A percentile compares a stretch with the other conserved stretches of the same genome.
Conservation (phyloP, 495 filamentous ascomycete species). For the Trichoderma gamsii region DNA sequence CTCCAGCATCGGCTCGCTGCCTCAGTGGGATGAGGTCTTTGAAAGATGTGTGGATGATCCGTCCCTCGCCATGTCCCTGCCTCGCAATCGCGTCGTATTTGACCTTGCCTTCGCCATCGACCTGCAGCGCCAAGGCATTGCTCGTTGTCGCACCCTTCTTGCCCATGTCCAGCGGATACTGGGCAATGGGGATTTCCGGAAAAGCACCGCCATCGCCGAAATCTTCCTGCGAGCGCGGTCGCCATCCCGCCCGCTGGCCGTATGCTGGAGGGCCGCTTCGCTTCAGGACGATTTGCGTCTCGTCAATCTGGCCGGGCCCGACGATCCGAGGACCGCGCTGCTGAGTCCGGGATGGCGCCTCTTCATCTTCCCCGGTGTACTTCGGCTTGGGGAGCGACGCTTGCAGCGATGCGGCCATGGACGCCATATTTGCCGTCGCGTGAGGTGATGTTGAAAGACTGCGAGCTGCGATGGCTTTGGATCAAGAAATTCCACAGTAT, state of each 20-base stretch:
- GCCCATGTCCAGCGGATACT: slow-evolving; percentile 95
- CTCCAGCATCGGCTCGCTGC: slow-evolving; percentile 88
- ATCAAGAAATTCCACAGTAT: slow-evolving; percentile 15
- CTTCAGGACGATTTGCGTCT: slow-evolving; percentile 81
- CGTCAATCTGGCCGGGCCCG: slow-evolving; percentile 67
- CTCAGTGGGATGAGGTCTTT: slow-evolving; percentile 93
- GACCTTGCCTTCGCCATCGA: slow-evolving; percentile 84
- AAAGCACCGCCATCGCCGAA: slow-evolving; percentile 96
- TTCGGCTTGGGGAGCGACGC: slow-evolving; percentile 83
- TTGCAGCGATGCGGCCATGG: slow-evolving; percentile 69
- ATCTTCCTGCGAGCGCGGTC: slow-evolving; percentile 78
- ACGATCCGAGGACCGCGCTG: slow-evolving; percentile 74
- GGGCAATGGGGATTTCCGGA: slow-evolving; percentile 86
- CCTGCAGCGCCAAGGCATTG: slow-evolving; percentile 86
- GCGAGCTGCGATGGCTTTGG: slow-evolving; percentile 16
- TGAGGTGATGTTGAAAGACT: slow-evolving; percentile 13
- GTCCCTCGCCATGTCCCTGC: slow-evolving; percentile 74
- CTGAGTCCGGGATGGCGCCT: slow-evolving; percentile 64
- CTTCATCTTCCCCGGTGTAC: slow-evolving; percentile 79
- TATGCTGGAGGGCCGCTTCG: slow-evolving; percentile 82
- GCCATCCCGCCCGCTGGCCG: slow-evolving; percentile 77
- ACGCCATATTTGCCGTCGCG: slow-evolving; percentile 49
- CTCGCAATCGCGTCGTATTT: slow-evolving; percentile 96
- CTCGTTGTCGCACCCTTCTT: slow-evolving; percentile 66
- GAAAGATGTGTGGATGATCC: slow-evolving; percentile 90